Evolutionary conservation across 2,329 filamentous ascomycete species (phyloP).

Genomic region (Pyrenophora tritici-repentis): DNA sequence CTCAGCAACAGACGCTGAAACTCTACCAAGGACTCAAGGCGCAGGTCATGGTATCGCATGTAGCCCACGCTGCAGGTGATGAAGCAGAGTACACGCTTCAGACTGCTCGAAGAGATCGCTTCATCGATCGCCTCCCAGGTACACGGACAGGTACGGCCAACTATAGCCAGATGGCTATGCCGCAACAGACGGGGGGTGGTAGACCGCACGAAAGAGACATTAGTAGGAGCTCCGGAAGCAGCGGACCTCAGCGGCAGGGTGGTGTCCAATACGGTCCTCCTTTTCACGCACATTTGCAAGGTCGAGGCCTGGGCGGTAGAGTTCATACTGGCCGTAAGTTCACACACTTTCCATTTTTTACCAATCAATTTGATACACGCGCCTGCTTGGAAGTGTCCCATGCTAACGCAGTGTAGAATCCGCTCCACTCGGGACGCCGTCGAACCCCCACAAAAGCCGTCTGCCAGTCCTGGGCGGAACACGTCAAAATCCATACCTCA

Average conservation of each 20-base stretch:
- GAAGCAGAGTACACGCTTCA: constrained; percentile 42
- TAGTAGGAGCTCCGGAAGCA: constrained; percentile 35
- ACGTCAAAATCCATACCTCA: constrained; percentile 31
- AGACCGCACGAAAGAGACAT: constrained; percentile 25
- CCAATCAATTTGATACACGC: too few relatives aligned
- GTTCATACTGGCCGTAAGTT: constrained; percentile 30
- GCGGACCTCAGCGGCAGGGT: constrained; percentile 26
- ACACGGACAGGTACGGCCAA: constrained; percentile 31
- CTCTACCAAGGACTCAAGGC: constrained; percentile 63
- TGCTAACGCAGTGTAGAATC: constrained; percentile 27
- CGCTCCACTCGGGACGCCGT: constrained; percentile 33
- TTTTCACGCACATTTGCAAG: constrained; percentile 30
- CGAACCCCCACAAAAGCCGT: constrained; percentile 33
- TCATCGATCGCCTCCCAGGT: constrained; percentile 39
- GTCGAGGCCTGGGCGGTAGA: constrained; percentile 19
- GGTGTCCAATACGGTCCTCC: constrained; percentile 23
- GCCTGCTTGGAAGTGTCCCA: not conserved
- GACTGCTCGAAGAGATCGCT: constrained; percentile 34
- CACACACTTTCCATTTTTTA: not conserved
- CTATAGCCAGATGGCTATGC: constrained; percentile 22
- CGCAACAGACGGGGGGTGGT: constrained; percentile 17
- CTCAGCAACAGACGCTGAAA: constrained; percentile 69
- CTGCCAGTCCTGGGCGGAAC: constrained; percentile 36
- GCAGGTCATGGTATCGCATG: constrained; percentile 58
- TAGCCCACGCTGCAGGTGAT: constrained; percentile 61